These are phyloP conservation scores for Cinnamomum chago DNA, from an alignment of 164 flowering plant genomes.

Conservation along the genomic window DNA sequence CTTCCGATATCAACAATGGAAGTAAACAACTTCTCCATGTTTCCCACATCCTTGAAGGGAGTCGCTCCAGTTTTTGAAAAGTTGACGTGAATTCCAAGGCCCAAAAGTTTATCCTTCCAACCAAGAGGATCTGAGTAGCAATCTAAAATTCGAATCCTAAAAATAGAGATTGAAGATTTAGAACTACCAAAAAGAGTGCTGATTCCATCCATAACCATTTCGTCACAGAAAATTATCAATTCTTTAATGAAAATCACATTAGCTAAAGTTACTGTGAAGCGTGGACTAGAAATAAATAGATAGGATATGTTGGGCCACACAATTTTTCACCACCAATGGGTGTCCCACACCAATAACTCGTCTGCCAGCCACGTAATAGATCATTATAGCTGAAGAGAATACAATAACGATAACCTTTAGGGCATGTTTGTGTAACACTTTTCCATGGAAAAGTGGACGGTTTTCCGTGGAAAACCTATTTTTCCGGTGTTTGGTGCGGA, in stretches of 20 bases:
- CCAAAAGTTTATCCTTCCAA: slow-evolving; percentile 56
- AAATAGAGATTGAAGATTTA: not conserved
- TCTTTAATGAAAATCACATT: not conserved
- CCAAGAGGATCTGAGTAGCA: slow-evolving; percentile 92
- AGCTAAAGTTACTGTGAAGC: too few species aligned
- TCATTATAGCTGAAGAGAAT: too few species aligned
- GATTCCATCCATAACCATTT: not conserved
- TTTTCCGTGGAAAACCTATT: too few species aligned
- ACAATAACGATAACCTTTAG: too few species aligned
- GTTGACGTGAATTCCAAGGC: slow-evolving; percentile 12
- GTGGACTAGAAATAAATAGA: too few species aligned
- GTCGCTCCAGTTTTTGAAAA: slow-evolving; percentile 17
- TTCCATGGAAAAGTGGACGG: too few species aligned
- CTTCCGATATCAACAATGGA: slow-evolving; percentile 54
- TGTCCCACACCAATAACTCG: too few species aligned
- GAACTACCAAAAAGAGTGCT: not conserved
- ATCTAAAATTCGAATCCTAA: slow-evolving; percentile 76
- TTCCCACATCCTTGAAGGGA: slow-evolving; percentile 47
- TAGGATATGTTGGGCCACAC: too few species aligned
- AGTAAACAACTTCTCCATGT: slow-evolving; percentile 53
- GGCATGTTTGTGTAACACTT: too few species aligned
- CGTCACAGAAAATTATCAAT: not conserved
- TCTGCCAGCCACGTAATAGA: too few species aligned
- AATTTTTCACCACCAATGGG: too few species aligned
- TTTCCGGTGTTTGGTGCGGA: too few species aligned